A percentile compares a stretch with the other conserved stretches of the same genome.
phyloP scores from a whole-genome alignment of 2,329 filamentous ascomycete genomes.

The Venturia effusa region DNA sequence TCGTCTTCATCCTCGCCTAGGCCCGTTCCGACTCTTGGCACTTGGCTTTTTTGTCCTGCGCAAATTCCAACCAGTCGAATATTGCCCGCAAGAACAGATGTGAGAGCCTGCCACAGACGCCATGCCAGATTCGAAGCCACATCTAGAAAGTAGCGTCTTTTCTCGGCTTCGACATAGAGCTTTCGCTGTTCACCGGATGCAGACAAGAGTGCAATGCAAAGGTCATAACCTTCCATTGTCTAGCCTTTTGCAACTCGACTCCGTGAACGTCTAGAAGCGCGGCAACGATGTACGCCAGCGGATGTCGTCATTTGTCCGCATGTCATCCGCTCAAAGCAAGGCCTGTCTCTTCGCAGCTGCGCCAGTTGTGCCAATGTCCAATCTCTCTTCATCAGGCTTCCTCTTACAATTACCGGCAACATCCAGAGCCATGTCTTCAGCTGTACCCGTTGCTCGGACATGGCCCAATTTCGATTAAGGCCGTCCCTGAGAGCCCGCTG shows the following conservation, averaged over 20 bases:
- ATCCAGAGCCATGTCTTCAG: not conserved
- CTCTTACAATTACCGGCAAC: not conserved
- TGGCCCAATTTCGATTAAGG: not conserved
- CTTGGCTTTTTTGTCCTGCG: not conserved
- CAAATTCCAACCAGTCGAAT: not conserved
- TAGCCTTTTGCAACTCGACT: not conserved
- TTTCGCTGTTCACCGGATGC: not conserved
- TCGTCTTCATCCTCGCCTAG: not conserved
- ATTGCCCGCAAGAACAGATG: not conserved
- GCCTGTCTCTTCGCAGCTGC: not conserved
- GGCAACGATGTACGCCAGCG: not conserved
- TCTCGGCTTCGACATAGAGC: not conserved
- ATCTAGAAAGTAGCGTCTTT: not conserved
- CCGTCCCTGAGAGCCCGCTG: not conserved
- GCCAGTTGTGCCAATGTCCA: not conserved
- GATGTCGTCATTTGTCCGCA: not conserved
- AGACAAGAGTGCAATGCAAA: not conserved
- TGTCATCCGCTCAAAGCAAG: not conserved
- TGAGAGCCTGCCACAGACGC: not conserved
- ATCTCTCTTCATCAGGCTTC: not conserved
- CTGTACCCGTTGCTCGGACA: not conserved
- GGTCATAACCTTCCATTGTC: not conserved
- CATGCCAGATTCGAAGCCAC: not conserved
- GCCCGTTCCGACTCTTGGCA: not conserved
- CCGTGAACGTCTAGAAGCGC: not conserved